Percentiles rank a stretch among this genome's conserved stretches.
Evolutionary conservation across 192 early-diverging fungal species (phyloP).

Genomic region (Coemansia umbellata): DNA sequence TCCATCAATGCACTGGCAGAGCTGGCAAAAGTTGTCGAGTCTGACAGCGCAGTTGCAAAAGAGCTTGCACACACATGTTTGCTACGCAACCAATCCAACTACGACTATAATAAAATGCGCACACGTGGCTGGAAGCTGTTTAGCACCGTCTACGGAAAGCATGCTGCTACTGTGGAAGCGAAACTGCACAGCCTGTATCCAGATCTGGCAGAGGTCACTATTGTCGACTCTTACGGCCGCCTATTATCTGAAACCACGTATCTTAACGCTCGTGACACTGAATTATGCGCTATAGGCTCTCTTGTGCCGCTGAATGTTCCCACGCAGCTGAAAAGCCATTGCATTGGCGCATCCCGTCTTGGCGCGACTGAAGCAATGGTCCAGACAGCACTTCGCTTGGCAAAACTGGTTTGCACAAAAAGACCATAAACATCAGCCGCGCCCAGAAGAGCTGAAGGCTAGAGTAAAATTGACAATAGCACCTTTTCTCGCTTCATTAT

Average conservation of each 20-base stretch:
- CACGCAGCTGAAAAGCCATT: constrained; percentile 44
- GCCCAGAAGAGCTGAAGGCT: too few relatives aligned
- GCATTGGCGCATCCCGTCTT: constrained; percentile 24
- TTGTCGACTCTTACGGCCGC: constrained; percentile 32
- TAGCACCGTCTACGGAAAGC: constrained; percentile 20
- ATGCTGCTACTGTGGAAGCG: constrained; percentile 10
- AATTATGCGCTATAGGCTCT: constrained; percentile 27
- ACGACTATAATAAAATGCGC: constrained; percentile 15
- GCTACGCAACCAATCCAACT: constrained; percentile 2
- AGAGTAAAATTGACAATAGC: too few relatives aligned
- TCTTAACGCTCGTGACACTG: constrained; percentile 25
- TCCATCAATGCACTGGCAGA: constrained; percentile 26
- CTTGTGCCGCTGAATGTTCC: constrained; percentile 37
- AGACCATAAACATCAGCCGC: not conserved
- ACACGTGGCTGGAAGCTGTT: constrained; percentile 17
- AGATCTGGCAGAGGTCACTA: constrained; percentile 27
- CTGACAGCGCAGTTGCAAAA: not conserved
- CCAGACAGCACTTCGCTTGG: constrained; percentile 29
- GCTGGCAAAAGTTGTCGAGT: constrained; percentile 10
- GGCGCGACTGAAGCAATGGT: constrained; percentile 33
- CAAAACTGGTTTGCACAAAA: constrained; percentile 17
- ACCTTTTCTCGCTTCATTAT: too few relatives aligned
- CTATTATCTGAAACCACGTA: constrained; percentile 20
- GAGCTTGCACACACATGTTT: constrained; percentile 2
- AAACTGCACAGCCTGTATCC: constrained; percentile 23